These are phyloP conservation scores for Pyronema omphalodes DNA, from an alignment of 495 filamentous ascomycete genomes.

Conservation along the genomic window DNA sequence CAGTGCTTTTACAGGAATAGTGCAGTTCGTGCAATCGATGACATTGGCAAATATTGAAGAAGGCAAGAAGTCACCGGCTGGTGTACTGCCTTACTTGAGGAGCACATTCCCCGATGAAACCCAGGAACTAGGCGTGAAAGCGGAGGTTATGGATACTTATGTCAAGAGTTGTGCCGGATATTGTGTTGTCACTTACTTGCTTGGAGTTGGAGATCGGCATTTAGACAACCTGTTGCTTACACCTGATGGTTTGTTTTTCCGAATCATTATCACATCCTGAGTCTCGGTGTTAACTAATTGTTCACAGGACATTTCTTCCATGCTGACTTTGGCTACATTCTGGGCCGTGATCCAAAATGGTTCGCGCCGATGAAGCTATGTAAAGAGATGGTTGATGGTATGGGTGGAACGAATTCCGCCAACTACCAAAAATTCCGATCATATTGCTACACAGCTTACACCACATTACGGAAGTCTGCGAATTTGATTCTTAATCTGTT, in stretches of 20 bases:
- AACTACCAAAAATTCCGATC: conserved; percentile 78
- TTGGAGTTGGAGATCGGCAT: conserved; percentile 94
- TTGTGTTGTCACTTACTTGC: conserved; percentile 95
- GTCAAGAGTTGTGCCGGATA: conserved; percentile 93
- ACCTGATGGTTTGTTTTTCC: conserved; percentile 38
- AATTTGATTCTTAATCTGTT: conserved; percentile 94
- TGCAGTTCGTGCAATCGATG: conserved; percentile 79
- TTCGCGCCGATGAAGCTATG: conserved; percentile 94
- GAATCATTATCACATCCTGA: not conserved
- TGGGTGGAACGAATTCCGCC: conserved; percentile 66
- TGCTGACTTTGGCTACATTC: conserved; percentile 93
- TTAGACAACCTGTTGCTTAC: conserved; percentile 87
- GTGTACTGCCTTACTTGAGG: conserved; percentile 65
- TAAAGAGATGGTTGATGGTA: conserved; percentile 96
- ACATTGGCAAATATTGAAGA: conserved; percentile 68
- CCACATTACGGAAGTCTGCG: conserved; percentile 67
- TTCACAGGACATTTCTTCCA: conserved; percentile 72
- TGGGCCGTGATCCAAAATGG: conserved; percentile 92
- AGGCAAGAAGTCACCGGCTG: conserved; percentile 48
- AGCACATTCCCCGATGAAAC: conserved; percentile 75
- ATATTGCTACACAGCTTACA: conserved; percentile 91
- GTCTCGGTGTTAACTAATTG: not conserved
- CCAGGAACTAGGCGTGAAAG: conserved; percentile 69
- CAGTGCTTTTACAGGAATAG: conserved; percentile 67
- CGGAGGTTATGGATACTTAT: conserved; percentile 87